phyloP scores from a whole-genome alignment of 2,329 filamentous ascomycete species.

The Verticillium nubilum region DNA sequence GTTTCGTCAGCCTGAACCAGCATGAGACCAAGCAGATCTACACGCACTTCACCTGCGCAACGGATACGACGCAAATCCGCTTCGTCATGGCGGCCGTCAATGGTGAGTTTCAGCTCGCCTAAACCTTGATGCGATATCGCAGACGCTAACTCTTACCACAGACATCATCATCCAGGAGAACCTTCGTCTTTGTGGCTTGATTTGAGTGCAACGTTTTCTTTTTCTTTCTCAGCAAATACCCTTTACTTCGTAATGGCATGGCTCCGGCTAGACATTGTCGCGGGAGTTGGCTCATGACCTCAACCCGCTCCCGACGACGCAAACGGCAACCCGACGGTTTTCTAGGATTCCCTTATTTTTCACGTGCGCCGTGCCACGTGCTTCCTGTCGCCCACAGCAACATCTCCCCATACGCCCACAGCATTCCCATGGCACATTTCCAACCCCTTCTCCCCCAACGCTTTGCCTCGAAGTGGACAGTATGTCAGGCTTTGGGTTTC shows the following conservation, averaged over 20 bases:
- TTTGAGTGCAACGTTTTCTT: conserved; percentile 53
- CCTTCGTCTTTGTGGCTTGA: conserved; percentile 91
- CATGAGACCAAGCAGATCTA: conserved; percentile 99
- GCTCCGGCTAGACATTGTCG: conserved; percentile 12
- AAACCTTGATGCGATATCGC: background rate
- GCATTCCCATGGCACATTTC: background rate
- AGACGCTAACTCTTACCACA: conserved; percentile 27
- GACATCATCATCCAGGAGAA: conserved; percentile 99
- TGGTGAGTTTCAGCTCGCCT: conserved; percentile 51
- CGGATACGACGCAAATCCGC: conserved; percentile 96
- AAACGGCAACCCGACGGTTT: conserved; percentile 12
- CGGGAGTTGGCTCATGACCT: conserved; percentile 14
- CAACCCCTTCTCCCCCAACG: background rate
- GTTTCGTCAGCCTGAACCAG: conserved; percentile 97
- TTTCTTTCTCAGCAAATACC: conserved; percentile 36
- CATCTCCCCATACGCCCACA: background rate
- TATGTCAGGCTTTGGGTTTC: background rate
- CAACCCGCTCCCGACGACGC: conserved; percentile 9
- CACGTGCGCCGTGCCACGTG: background rate
- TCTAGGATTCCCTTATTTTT: conserved; percentile 11
- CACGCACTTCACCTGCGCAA: conserved; percentile 98
- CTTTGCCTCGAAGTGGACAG: background rate
- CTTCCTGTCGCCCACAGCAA: background rate
- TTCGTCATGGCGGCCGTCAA: conserved; percentile 99
- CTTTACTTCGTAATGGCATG: conserved; percentile 26